phyloP scores from a whole-genome alignment of 192 early-diverging fungal genomes.

The Glomus cerebriforme region DNA sequence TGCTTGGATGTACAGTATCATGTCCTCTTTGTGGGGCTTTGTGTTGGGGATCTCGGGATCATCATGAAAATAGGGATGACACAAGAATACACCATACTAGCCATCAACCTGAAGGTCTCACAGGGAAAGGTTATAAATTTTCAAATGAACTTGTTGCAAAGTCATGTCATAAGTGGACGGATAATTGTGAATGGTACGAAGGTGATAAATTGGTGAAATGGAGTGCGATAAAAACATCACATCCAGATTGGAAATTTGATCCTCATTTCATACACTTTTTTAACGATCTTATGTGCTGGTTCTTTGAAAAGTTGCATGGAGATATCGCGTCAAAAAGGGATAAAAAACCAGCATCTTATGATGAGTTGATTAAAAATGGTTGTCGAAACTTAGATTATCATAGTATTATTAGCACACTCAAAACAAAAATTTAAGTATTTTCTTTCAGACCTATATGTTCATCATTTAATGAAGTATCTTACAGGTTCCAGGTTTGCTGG shows the following conservation, averaged over 20 bases:
- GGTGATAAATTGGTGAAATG: background rate
- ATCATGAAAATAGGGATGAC: constrained; percentile 11
- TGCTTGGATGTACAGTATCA: constrained; percentile 24
- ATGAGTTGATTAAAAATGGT: background rate
- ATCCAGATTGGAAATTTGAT: constrained; percentile 27
- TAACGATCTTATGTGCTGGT: constrained; percentile 32
- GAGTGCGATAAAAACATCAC: background rate
- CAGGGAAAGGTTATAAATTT: background rate
- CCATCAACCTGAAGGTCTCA: constrained; percentile 25
- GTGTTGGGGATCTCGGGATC: constrained; percentile 30
- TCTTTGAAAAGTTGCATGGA: constrained; percentile 26
- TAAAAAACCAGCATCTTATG: background rate
- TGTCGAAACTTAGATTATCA: constrained; percentile 3
- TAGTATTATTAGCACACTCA: constrained; percentile 11
- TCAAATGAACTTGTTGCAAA: background rate
- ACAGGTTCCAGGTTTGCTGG: no score
- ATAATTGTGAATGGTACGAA: background rate
- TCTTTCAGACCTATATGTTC: no score
- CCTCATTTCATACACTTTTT: constrained; percentile 3
- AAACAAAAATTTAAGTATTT: background rate
- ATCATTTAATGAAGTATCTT: no score
- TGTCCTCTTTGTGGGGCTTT: constrained; percentile 30
- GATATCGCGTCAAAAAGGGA: background rate
- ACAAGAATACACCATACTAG: constrained; percentile 31
- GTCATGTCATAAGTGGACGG: constrained; percentile 17